These are phyloP conservation scores for Pestalotiopsis sp. DNA, from an alignment of 2,329 filamentous ascomycete species.

Conservation along the genomic window DNA sequence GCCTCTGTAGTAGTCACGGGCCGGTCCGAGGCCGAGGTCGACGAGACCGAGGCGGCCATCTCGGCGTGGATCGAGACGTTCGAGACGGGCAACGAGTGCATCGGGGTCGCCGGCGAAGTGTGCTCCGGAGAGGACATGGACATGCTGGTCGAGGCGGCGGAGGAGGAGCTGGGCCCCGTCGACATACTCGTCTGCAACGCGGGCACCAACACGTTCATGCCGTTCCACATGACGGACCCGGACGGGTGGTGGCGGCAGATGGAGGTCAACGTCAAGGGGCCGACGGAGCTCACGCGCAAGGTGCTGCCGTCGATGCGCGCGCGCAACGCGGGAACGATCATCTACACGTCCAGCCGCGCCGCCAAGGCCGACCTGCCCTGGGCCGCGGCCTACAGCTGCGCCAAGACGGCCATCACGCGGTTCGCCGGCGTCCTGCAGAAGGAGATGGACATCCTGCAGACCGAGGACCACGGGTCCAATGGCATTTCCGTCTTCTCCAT, in stretches of 20 bases:
- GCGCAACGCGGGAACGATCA: constrained; percentile 7
- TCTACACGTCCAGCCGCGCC: constrained; percentile 1
- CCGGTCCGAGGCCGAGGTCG: background rate
- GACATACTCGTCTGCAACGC: constrained; percentile 11
- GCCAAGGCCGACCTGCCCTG: constrained; percentile 7
- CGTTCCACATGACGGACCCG: constrained; percentile 10
- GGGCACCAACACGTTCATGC: constrained; percentile 7
- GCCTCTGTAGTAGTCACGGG: constrained; percentile 4
- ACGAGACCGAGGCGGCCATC: background rate
- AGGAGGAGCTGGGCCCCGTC: background rate
- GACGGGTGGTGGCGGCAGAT: constrained; percentile 5
- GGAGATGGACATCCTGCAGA: constrained; percentile 5
- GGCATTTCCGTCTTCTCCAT: constrained; percentile 1
- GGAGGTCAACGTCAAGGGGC: constrained; percentile 11
- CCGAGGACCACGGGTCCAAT: background rate
- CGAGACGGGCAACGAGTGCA: background rate
- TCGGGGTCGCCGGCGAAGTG: constrained; percentile 3
- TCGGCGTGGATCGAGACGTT: background rate
- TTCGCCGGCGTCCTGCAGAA: constrained; percentile 4
- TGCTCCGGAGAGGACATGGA: background rate
- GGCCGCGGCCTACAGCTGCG: constrained; percentile 8
- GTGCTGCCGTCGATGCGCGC: constrained; percentile 1
- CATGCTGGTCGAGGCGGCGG: background rate
- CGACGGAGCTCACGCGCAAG: constrained; percentile 4
- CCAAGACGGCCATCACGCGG: constrained; percentile 11